phyloP scores from a whole-genome alignment of 2,329 filamentous ascomycete species.

The Knufia petricola region DNA sequence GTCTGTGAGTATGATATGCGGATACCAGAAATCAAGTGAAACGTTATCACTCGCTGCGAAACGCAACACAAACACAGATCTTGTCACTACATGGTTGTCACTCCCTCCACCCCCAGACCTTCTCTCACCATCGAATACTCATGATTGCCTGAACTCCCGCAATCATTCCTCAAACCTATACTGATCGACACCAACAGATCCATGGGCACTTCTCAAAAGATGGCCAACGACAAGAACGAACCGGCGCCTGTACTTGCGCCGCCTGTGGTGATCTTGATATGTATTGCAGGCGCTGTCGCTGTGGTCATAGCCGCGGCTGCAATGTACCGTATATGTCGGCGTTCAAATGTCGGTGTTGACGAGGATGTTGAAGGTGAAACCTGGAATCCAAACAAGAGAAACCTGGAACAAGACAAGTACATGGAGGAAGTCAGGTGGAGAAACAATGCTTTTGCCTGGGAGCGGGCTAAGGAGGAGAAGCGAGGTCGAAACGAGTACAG shows the following conservation, averaged over 20 bases:
- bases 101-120: not conserved
- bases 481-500: slow-evolving; percentile 1
- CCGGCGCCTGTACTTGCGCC: not conserved
- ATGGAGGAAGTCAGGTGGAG: slow-evolving; percentile 8
- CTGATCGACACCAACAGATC: no score
- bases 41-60: not conserved
- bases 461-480: not conserved
- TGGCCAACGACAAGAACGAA: not conserved
- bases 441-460: slow-evolving; percentile 4
- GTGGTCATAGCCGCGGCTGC: slow-evolving; percentile 3
- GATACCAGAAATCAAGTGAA: slow-evolving; percentile 1
- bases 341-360: not conserved
- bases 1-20: not conserved
- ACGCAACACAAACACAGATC: not conserved
- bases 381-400: slow-evolving; percentile 7
- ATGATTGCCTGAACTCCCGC: no score
- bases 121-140: no score
- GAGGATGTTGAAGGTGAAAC: not conserved
- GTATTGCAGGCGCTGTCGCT: not conserved
- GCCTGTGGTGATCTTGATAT: slow-evolving; percentile 4
- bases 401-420: slow-evolving; percentile 2
- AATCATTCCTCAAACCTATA: no score
- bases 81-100: not conserved
- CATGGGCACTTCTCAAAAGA: not conserved
- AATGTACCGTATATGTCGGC: slow-evolving; percentile 4